These are phyloP conservation scores for Stevia rebaudiana DNA, from an alignment of 140 eudicot genomes.

Conservation along the genomic window DNA sequence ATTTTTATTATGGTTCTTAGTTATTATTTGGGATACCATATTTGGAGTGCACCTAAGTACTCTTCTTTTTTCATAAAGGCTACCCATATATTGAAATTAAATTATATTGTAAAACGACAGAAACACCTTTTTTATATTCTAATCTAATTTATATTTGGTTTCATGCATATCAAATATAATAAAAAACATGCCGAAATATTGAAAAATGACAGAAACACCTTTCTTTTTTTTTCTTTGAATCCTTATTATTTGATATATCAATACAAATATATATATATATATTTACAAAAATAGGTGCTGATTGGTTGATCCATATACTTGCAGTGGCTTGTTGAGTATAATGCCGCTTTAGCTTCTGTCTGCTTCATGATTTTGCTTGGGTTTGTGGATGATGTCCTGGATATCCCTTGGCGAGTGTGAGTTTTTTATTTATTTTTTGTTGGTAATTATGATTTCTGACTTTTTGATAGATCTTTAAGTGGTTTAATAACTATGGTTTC, in stretches of 20 bases:
- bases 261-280: too few relatives aligned
- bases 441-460: neutral
- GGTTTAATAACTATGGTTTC: too few relatives aligned
- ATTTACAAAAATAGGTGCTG: neutral
- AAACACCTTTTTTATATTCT: too few relatives aligned
- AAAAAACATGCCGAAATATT: neutral
- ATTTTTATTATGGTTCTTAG: neutral
- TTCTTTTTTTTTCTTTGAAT: too few relatives aligned
- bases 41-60: neutral
- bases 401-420: slow-evolving; percentile 99
- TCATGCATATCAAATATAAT: neutral
- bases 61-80: neutral
- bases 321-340: slow-evolving; percentile 99
- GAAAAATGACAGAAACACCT: too few relatives aligned
- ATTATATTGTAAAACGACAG: too few relatives aligned
- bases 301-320: slow-evolving; percentile 13
- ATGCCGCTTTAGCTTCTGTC: slow-evolving; percentile 94
- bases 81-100: neutral
- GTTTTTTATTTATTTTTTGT: slow-evolving; percentile 25
- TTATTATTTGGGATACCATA: neutral
- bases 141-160: too few relatives aligned
- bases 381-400: slow-evolving; percentile 90
- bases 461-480: neutral
- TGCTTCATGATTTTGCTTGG: slow-evolving; percentile 96
- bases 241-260: neutral